phyloP scores from a whole-genome alignment of 2,329 filamentous ascomycete species.

The Mycosphaerella sp. region DNA sequence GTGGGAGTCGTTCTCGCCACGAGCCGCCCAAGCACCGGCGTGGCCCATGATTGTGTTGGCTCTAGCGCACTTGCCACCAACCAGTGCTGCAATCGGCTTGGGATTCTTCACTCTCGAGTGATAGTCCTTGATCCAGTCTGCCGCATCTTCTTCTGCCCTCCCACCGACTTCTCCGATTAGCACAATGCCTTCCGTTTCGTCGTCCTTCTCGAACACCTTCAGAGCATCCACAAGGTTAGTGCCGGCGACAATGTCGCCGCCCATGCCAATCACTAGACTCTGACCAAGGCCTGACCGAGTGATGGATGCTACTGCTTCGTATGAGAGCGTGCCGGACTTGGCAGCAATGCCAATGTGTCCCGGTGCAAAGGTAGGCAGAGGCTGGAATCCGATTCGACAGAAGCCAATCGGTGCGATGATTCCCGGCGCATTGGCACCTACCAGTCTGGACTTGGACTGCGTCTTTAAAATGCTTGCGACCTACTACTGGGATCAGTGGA shows the following conservation, averaged over 20 bases:
- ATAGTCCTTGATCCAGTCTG: constrained; percentile 66
- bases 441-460: constrained; percentile 64
- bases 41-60: constrained; percentile 68
- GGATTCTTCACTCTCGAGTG: constrained; percentile 50
- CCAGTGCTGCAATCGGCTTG: constrained; percentile 68
- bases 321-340: constrained; percentile 75
- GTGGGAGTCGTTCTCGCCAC: constrained; percentile 57
- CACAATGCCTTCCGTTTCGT: constrained; percentile 64
- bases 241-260: constrained; percentile 66
- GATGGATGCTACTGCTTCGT: constrained; percentile 70
- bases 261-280: constrained; percentile 70
- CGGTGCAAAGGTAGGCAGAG: constrained; percentile 62
- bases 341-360: constrained; percentile 68
- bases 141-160: constrained; percentile 62
- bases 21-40: constrained; percentile 64
- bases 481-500: constrained; percentile 29
- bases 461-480: constrained; percentile 65
- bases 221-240: constrained; percentile 68
- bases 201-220: constrained; percentile 58
- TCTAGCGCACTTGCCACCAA: constrained; percentile 61
- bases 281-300: constrained; percentile 69
- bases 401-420: constrained; percentile 67
- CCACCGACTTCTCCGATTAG: constrained; percentile 69
- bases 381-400: constrained; percentile 71
- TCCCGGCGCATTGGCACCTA: constrained; percentile 75